A percentile compares a stretch with the other conserved stretches of the same genome.
Evolutionary conservation across 192 early-diverging fungal species (phyloP).

Genomic region (Coemansia guatemalensis): DNA sequence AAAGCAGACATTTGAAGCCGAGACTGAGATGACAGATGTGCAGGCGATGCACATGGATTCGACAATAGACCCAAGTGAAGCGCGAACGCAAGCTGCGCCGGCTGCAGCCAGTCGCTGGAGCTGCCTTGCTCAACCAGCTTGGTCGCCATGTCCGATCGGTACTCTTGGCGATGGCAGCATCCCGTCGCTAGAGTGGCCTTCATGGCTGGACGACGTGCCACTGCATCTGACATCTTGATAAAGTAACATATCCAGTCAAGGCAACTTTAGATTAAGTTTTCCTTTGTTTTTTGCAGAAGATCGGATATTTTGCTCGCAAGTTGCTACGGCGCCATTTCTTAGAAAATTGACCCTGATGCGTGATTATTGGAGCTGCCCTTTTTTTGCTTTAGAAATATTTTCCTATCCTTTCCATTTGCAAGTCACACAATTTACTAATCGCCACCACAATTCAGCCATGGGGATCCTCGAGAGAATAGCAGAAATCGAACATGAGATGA

Average conservation of each 20-base stretch:
- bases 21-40: not conserved
- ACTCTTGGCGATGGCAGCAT: slow-evolving; percentile 21
- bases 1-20: slow-evolving; percentile 14
- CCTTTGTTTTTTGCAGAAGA: too few relatives aligned
- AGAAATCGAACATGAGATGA: slow-evolving; percentile 89
- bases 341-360: too few relatives aligned
- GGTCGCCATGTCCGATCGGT: slow-evolving; percentile 36
- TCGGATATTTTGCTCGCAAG: not conserved
- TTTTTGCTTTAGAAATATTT: too few relatives aligned
- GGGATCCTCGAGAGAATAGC: slow-evolving; percentile 87
- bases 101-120: slow-evolving; percentile 19
- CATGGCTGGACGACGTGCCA: slow-evolving; percentile 36
- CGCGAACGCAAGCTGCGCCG: not conserved
- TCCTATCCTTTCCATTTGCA: not conserved
- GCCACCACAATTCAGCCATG: slow-evolving; percentile 43
- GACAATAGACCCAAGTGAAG: not conserved
- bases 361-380: too few relatives aligned
- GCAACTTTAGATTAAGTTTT: not conserved
- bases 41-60: not conserved
- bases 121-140: slow-evolving; percentile 12
- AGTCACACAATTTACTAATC: too few relatives aligned
- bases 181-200: slow-evolving; percentile 40
- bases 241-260: not conserved
- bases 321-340: not conserved
- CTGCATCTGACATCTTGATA: not conserved